Base-by-base conservation (phyloP, 371 early-diverging fungal genomes). In the Mortierella sp. region DNA sequence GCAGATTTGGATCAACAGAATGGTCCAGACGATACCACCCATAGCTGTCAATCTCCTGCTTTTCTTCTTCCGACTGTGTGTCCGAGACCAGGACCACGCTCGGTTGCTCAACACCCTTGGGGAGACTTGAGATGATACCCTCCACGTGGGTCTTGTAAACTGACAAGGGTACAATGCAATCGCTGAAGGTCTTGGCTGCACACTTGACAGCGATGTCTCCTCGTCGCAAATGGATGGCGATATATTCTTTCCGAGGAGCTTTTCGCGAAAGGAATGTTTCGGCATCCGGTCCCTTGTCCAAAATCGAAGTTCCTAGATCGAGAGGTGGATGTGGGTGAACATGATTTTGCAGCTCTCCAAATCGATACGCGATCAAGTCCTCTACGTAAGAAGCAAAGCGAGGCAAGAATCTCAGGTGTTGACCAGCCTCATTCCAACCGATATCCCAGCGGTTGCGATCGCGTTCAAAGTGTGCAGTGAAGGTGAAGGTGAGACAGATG, bases 21-120 rank as follows among this genome's bases (percentile, higher is more conserved):
- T 76, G 64, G 16, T 76, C 76, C 12, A 76, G 52, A 17, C 76
- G 69, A 49, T 68, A 76, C 76, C 69, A 76, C 57, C 76, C 76
- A 46, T 64, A 68, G 21, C 69, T 47, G 50, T 76, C 76, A 44
- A 76, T 68, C 37, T 49, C 61, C 22, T 43, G 13, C 54, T 76
- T 76, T 41, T 76, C 76, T 43, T 55, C 57, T 3, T 51, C 69
- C 14, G 60, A 63, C 27, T 64, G 44, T 12, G 76, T 76, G 44
- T 76, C 69, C 17, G 76, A 76, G 13, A 76, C 69, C 2, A 76
- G 57, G 29, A 76, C 69, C n/a, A 76, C 69, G 17, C 64, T 51
- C 3, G 65, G 69, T 34, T 13, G 53, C 27, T 39, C 56, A 14
- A 19, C n/a, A 16, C 22, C 40, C 16, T 59, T 39, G 7, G 59